A percentile compares a stretch with the other conserved stretches of the same genome.
Conservation (phyloP, 192 early-diverging fungal species). For the Rhizophagus prolifer region DNA sequence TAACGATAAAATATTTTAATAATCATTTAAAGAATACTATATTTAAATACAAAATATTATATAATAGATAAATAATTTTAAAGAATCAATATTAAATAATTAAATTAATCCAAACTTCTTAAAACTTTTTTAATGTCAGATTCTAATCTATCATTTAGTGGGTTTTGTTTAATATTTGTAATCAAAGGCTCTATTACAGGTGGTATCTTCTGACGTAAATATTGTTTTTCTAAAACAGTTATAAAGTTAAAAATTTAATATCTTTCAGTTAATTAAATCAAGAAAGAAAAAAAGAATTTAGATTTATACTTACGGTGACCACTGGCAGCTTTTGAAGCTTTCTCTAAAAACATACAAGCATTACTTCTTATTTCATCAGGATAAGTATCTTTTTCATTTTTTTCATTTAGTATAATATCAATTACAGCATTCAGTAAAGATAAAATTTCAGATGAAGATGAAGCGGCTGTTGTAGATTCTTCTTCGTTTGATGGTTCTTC, state of each 20-base stretch:
- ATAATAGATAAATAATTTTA: no score
- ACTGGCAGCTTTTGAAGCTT: conserved; percentile 32
- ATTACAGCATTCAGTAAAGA: conserved; percentile 44
- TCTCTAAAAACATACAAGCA: conserved; percentile 48
- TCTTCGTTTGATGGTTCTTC: conserved; percentile 18
- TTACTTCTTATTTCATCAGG: conserved; percentile 54
- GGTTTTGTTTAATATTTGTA: not conserved
- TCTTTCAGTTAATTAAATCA: not conserved
- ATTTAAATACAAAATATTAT: no score
- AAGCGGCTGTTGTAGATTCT: not conserved
- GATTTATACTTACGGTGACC: conserved; percentile 11
- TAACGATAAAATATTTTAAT: no score
- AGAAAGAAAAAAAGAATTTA: no score
- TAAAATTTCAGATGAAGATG: conserved; percentile 2
- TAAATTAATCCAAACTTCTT: conserved; percentile 12
- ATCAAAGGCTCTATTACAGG: not conserved
- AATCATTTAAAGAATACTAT: no score
- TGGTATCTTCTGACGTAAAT: not conserved
- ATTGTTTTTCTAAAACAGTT: not conserved
- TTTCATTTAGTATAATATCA: conserved; percentile 39
- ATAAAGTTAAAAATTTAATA: not conserved
- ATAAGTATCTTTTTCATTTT: conserved; percentile 35
- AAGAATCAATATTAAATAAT: not conserved
- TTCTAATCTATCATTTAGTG: not conserved
- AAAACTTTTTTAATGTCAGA: not conserved